Conservation (phyloP, 2,329 filamentous ascomycete species). For the Laburnicola sp. region DNA sequence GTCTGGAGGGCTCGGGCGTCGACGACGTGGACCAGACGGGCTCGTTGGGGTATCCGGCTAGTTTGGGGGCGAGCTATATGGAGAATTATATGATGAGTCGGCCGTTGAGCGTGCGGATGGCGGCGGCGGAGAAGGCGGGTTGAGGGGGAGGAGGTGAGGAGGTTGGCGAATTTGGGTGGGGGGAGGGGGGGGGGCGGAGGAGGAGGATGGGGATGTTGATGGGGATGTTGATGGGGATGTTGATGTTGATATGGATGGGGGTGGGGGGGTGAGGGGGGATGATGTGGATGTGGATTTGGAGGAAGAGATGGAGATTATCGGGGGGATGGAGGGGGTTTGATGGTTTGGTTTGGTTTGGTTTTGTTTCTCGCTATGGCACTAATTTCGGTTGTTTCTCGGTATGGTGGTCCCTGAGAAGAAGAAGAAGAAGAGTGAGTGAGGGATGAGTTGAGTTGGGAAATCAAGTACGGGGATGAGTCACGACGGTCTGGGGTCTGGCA, state of each 20-base stretch:
- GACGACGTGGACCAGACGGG: conserved; percentile 42
- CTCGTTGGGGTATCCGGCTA: conserved; percentile 40
- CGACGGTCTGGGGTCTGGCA: no score
- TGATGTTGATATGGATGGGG: not conserved
- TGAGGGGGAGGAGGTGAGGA: conserved; percentile 28
- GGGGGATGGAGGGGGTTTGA: conserved; percentile 31
- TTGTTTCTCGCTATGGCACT: no score
- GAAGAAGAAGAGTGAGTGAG: no score
- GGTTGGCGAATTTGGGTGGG: conserved; percentile 14
- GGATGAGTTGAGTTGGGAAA: no score
- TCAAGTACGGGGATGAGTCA: no score
- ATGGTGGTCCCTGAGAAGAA: not conserved
- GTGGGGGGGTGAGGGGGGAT: conserved; percentile 15
- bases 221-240: conserved; percentile 3
- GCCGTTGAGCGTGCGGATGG: conserved; percentile 41
- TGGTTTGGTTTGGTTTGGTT: no score
- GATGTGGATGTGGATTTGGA: conserved; percentile 10
- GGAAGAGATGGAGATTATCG: conserved; percentile 33
- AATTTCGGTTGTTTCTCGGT: not conserved
- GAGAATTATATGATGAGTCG: conserved; percentile 44
- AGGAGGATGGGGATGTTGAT: conserved; percentile 5
- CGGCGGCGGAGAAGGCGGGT: conserved; percentile 36
- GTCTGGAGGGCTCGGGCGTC: conserved; percentile 36
- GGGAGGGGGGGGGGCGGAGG: conserved; percentile 6
- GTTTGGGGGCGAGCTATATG: conserved; percentile 42